Percentiles rank a stretch among this genome's conserved stretches.
Evolutionary conservation across 352 stramenopile genomes (phyloP).

Genomic region (Pythium brachiatum): DNA sequence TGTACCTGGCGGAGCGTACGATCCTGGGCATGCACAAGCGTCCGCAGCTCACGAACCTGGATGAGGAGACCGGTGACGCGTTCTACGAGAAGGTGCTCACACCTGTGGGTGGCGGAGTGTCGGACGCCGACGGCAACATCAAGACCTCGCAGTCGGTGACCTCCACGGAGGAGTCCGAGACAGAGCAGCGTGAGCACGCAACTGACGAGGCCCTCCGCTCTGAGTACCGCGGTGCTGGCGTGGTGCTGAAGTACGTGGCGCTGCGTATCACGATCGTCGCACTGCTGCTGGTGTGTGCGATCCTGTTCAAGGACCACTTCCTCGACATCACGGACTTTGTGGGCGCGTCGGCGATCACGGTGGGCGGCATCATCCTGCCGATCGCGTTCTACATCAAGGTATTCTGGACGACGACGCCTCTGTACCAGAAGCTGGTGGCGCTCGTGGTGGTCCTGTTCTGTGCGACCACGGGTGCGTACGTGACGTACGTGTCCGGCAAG

Average conservation of each 20-base stretch:
- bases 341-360: constrained; percentile 46
- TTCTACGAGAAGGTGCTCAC: neutral
- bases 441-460: constrained; percentile 40
- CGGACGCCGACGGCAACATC: constrained; percentile 14
- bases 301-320: constrained; percentile 41
- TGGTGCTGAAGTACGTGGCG: constrained; percentile 41
- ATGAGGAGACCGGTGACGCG: constrained; percentile 25
- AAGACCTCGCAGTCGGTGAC: neutral
- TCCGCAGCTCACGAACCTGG: constrained; percentile 25
- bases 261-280: constrained; percentile 51
- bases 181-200: neutral
- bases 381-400: constrained; percentile 70
- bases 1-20: constrained; percentile 24
- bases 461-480: constrained; percentile 37
- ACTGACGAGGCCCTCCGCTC: constrained; percentile 23
- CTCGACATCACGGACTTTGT: constrained; percentile 63
- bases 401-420: constrained; percentile 37
- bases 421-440: constrained; percentile 37
- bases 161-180: neutral
- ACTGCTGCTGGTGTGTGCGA: constrained; percentile 32
- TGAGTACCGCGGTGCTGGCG: constrained; percentile 33
- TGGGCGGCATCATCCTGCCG: constrained; percentile 57
- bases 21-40: constrained; percentile 36
- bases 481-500: constrained; percentile 45
- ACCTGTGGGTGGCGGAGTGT: neutral